Percentiles rank a stretch among this genome's conserved stretches.
Conservation (phyloP, 352 stramenopile species). For the Globisporangium canariense region DNA sequence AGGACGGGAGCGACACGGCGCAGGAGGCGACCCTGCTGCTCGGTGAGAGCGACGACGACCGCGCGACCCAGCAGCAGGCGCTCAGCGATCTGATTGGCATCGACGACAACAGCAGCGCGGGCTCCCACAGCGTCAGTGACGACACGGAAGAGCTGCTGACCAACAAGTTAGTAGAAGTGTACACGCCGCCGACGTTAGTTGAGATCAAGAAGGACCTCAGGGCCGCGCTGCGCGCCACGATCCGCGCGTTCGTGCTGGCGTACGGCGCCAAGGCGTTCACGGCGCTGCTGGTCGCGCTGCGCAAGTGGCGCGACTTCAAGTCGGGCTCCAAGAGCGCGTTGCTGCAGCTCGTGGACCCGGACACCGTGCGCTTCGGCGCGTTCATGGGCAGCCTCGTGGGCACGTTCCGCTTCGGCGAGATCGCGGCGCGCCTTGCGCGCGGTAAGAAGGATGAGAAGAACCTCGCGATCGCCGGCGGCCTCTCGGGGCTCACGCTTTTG, state of each 20-base stretch:
- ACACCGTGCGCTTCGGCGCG: constrained; percentile 73
- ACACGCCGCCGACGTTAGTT: constrained; percentile 23
- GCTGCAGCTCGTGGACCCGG: constrained; percentile 53
- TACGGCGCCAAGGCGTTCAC: constrained; percentile 85
- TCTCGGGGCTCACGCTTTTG: constrained; percentile 63
- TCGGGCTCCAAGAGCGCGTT: constrained; percentile 70
- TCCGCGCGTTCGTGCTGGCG: constrained; percentile 58
- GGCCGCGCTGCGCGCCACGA: constrained; percentile 36
- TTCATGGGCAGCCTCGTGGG: constrained; percentile 78
- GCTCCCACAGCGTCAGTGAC: constrained; percentile 1
- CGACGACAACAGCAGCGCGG: neutral
- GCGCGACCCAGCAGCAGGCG: neutral
- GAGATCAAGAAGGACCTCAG: constrained; percentile 39
- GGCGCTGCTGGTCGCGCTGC: constrained; percentile 68
- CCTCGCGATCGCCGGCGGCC: constrained; percentile 56
- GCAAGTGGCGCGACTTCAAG: constrained; percentile 70
- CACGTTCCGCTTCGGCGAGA: constrained; percentile 61
- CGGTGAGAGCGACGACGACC: neutral
- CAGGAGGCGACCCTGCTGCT: neutral
- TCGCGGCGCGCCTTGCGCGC: constrained; percentile 38
- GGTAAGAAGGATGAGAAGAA: constrained; percentile 47
- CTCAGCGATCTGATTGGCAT: neutral
- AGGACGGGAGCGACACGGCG: constrained; percentile 8
- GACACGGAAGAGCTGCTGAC: constrained; percentile 18
- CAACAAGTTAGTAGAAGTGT: constrained; percentile 23